Evolutionary conservation across 2,329 filamentous ascomycete genomes (phyloP), one percentile per base, ranked within the genome.

Genomic region (Fusarium aywerte): DNA sequence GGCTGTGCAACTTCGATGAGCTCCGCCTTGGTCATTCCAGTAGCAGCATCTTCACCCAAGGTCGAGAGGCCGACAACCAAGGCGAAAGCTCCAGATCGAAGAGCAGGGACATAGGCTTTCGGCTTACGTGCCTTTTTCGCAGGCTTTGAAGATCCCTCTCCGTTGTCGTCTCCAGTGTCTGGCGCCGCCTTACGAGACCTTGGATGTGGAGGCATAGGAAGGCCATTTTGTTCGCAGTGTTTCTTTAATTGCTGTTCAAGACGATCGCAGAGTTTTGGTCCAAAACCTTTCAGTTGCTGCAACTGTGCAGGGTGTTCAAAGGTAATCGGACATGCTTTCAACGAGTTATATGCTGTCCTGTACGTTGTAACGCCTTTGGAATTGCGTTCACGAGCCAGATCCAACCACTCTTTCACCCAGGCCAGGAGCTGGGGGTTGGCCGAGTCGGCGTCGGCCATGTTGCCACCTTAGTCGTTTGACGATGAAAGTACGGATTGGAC

Each of bases 361-460:
- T 93, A 95, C 0, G 87, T 89, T n/a, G 84, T 87, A 23, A 88
- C 79, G 21, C 90, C 90, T 75, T 92, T 93, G 18, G 87, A 86
- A 73, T 90, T 92, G 43, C 85, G 85, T 69, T 92, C 87, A 47
- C 85, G 83, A 13, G 90, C 91, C 38, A 85, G 76, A 42, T 93
- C 90, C 48, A 90, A 84, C 90, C 90, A 93, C 80, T 93, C 90
- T 73, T 91, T 89, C 49, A 94, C 87, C 88, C 90, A 94, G 67
- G 80, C 80, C 12, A 94, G 83, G 10, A 93, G 83, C 38, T 92
- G 82, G 7, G 91, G 89, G 71, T 96, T 96, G 16, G 88, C 85
- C 67, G 86, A 89, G 27, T 81, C 78, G 29, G 79, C 72, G 42
- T 76, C 75, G 33, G 75, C 76, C 77, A 79, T 79, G 60, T 42